Evolutionary conservation across 2,329 filamentous ascomycete genomes (phyloP).

Genomic region (Penicillium corylophilum): DNA sequence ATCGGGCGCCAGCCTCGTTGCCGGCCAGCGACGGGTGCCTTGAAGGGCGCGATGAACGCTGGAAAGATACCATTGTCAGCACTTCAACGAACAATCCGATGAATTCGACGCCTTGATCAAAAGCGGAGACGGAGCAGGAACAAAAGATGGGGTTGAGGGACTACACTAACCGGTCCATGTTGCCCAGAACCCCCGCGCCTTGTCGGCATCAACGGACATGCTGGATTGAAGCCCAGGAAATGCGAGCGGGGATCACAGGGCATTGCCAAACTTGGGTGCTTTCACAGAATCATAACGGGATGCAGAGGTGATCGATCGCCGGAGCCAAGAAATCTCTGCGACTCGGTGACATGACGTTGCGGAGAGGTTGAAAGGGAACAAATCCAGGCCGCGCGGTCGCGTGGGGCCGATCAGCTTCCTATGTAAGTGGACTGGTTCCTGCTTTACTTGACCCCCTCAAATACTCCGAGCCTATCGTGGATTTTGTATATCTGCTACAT

Average conservation of each 20-base stretch:
- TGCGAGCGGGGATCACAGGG: constrained; percentile 7
- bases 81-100: background rate
- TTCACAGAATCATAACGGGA: background rate
- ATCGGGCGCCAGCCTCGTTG: constrained; percentile 32
- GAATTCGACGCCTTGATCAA: background rate
- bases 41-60: constrained; percentile 16
- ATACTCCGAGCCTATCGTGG: background rate
- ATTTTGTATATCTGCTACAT: background rate
- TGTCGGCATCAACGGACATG: constrained; percentile 21
- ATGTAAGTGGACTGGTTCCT: background rate
- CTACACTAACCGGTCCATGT: constrained; percentile 19
- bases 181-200: constrained; percentile 14
- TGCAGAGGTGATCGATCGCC: background rate
- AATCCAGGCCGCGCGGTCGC: constrained; percentile 12
- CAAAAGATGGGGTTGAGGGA: background rate
- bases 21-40: constrained; percentile 1
- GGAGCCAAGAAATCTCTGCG: background rate
- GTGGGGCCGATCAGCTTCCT: constrained; percentile 2
- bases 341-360: background rate
- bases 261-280: constrained; percentile 15
- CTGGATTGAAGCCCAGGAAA: constrained; percentile 16
- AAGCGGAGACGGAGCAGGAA: background rate
- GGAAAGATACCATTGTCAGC: background rate
- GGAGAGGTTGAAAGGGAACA: background rate
- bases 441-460: background rate